phyloP scores from a whole-genome alignment of 1,284 basidiomycete genomes.

The Cutaneotrichosporon sp. region DNA sequence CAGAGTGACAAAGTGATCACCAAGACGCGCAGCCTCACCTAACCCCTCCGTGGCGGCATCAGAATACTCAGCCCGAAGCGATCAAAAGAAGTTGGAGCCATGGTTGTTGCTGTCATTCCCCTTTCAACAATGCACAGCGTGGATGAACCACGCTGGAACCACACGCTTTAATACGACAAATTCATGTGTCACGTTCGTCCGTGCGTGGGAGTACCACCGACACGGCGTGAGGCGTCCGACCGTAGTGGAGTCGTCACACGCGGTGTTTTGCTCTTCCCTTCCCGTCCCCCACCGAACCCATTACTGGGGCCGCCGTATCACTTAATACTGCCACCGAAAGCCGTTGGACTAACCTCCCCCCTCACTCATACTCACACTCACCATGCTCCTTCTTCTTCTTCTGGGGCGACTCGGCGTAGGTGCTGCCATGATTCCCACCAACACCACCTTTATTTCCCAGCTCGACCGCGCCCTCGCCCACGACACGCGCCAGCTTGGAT shows the following conservation, averaged over 20 bases:
- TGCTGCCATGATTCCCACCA: neutral
- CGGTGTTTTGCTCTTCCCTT: neutral
- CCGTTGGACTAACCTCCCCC: neutral
- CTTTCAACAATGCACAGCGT: neutral
- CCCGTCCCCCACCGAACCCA: neutral
- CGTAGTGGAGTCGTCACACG: neutral
- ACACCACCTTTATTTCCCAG: slow-evolving; percentile 7
- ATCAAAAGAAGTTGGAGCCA: neutral
- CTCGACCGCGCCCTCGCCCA: neutral
- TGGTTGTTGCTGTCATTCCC: neutral
- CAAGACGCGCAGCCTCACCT: no score
- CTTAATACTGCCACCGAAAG: neutral
- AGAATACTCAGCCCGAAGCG: neutral
- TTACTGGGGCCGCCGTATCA: neutral
- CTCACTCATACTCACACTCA: neutral
- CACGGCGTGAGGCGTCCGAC: neutral
- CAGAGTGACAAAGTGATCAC: no score
- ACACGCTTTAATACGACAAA: neutral
- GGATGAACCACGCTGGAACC: neutral
- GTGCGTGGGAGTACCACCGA: neutral
- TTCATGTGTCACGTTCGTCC: neutral
- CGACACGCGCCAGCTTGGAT: slow-evolving; percentile 12
- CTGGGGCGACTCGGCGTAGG: neutral
- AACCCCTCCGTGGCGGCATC: neutral
- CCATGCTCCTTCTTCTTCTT: neutral